Base-by-base conservation (phyloP, 2,329 filamentous ascomycete genomes). In the Aspergillus sp. region DNA sequence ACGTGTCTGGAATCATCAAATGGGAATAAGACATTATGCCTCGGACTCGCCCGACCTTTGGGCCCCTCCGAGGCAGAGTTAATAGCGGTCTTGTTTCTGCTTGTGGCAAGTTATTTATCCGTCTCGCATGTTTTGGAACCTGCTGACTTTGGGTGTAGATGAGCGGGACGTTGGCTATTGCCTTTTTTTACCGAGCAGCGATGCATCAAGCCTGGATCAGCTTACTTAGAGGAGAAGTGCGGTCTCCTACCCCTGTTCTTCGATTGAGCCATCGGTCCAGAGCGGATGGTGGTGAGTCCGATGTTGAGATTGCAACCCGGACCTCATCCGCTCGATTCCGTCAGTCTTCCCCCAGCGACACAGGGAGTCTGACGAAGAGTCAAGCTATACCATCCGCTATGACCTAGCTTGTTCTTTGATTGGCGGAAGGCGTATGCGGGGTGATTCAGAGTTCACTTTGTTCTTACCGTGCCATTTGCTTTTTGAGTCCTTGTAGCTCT, bases 171-270 rank as follows among this genome's bases (percentile, higher is more conserved):
- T 40, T 47, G 32, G 45, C 45, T 6, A 35, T 47, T 30, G 45
- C 45, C n/a, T 47, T 47, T 14, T 47, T 47, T 14, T 47, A 24
- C 45, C 45, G 45, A 38, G 1, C n/a, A 13, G 16, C 45, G 4
- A 47, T 47, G 45, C 14, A 38, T 40, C 45, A 17, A 20, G 45
- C 32, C 11, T 47, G 45, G 45, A 40, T 47, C 32, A 16, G 24
- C 20, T 19, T 47, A 8, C 11, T 38, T 16, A 22, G 22, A 8
- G 45, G 45, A 47, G 11, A 40, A 41, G 11, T 3, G n/a, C 11
- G 33, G 11, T 2, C 26, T 20, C 35, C 30, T 13, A 16, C 24
- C 14, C 17, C 22, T n/a, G 33, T 36, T 17, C 14, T 8, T 10
- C 16, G 16, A 17, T 17, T 10, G 16, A 41, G 38, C 14, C 17